Conservation (phyloP, 1,139 yeast genomes). For the Scheffersomyces stambukii region DNA sequence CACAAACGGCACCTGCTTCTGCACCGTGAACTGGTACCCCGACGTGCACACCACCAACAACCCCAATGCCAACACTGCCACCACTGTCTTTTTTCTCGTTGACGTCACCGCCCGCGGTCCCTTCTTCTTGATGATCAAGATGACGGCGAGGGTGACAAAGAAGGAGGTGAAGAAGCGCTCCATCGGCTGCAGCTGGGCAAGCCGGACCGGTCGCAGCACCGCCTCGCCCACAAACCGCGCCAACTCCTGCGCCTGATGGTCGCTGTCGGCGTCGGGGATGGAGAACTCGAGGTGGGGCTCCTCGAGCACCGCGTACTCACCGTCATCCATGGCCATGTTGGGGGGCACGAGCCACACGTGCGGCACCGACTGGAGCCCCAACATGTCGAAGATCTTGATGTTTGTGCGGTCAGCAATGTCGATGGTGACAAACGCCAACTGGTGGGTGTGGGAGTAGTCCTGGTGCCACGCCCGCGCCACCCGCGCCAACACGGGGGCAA, state of each 20-base stretch:
- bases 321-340: constrained; percentile 13
- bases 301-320: constrained; percentile 21
- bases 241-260: constrained; percentile 40
- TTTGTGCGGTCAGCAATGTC: constrained; percentile 46
- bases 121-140: constrained; percentile 47
- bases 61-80: constrained; percentile 34
- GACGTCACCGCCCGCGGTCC: constrained; percentile 35
- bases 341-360: constrained; percentile 66
- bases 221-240: constrained; percentile 50
- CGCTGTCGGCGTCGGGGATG: constrained; percentile 22
- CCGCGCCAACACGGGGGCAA: constrained; percentile 21
- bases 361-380: constrained; percentile 52
- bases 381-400: constrained; percentile 28
- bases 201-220: constrained; percentile 36
- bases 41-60: constrained; percentile 45
- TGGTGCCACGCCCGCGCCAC: constrained; percentile 42
- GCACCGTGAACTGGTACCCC: constrained; percentile 62
- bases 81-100: constrained; percentile 27
- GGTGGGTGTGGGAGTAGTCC: constrained; percentile 35
- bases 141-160: constrained; percentile 37
- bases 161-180: constrained; percentile 45
- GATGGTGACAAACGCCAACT: constrained; percentile 44
- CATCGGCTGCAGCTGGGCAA: constrained; percentile 40
- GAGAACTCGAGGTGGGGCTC: constrained; percentile 31
- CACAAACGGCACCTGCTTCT: constrained; percentile 59